Evolutionary conservation across 257 asterid genomes (phyloP).

Genomic region (Linderniella brevidens): DNA sequence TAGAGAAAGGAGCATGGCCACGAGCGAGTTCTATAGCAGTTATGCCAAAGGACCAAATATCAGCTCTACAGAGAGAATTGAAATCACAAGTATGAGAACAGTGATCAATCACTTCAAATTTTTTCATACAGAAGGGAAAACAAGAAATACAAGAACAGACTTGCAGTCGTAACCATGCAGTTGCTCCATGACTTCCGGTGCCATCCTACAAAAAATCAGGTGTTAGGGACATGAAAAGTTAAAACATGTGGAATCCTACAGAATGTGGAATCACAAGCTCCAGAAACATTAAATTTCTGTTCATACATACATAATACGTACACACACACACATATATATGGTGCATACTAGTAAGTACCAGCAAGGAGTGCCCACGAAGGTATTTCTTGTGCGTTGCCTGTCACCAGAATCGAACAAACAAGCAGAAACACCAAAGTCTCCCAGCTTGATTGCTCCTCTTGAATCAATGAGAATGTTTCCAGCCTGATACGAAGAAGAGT

Average conservation of each 20-base stretch:
- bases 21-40: conserved; percentile 99
- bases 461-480: conserved; percentile 82
- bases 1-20: conserved; percentile 99
- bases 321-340: no score
- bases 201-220: conserved; percentile 60
- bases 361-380: conserved; percentile 98
- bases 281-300: no score
- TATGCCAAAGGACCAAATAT: conserved; percentile 98
- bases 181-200: conserved; percentile 99
- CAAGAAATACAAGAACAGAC: conserved; percentile 29
- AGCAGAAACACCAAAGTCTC: conserved; percentile 99
- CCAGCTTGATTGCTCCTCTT: conserved; percentile 81
- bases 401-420: conserved; percentile 92
- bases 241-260: no score
- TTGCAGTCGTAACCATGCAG: conserved; percentile 92
- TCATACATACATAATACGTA: no score
- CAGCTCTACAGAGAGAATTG: conserved; percentile 48
- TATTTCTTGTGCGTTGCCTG: conserved; percentile 84
- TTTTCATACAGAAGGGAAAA: conserved; percentile 8
- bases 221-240: no score
- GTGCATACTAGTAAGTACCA: conserved; percentile 33
- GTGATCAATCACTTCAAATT: conserved; percentile 7
- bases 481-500: conserved; percentile 33
- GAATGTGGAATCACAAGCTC: no score
- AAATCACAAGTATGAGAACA: conserved; percentile 8